Evolutionary conservation across 768 basidiomycete genomes (phyloP).

Genomic region (Pleurotus pulmonarius): DNA sequence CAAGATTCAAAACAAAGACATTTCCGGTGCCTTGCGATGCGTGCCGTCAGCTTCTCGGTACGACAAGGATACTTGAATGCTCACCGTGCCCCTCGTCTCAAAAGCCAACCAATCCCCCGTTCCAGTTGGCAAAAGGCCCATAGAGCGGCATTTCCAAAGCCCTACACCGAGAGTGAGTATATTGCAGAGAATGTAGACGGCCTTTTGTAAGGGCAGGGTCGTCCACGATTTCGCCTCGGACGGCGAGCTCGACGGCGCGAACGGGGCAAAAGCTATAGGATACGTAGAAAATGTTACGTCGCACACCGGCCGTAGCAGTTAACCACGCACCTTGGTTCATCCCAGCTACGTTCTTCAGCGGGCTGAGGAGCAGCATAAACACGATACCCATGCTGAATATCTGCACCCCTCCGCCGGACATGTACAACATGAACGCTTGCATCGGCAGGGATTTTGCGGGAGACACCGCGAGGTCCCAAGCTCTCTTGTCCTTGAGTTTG

Average conservation of each 20-base stretch:
- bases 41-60: neutral
- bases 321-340: slow-evolving; percentile 71
- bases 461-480: slow-evolving; percentile 80
- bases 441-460: slow-evolving; percentile 92
- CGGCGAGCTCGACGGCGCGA: slow-evolving; percentile 56
- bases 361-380: slow-evolving; percentile 84
- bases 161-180: slow-evolving; percentile 77
- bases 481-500: slow-evolving; percentile 69
- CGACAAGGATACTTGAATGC: slow-evolving; percentile 20
- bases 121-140: slow-evolving; percentile 89
- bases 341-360: slow-evolving; percentile 77
- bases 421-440: slow-evolving; percentile 98
- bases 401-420: slow-evolving; percentile 94
- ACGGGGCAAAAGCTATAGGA: slow-evolving; percentile 62
- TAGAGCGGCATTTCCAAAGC: slow-evolving; percentile 88
- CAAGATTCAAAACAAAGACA: slow-evolving; percentile 29
- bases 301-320: neutral
- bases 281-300: neutral
- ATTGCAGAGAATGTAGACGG: slow-evolving; percentile 71
- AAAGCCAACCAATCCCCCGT: slow-evolving; percentile 96
- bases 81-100: slow-evolving; percentile 71
- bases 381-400: slow-evolving; percentile 97
- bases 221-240: slow-evolving; percentile 46
- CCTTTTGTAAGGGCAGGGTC: slow-evolving; percentile 66
- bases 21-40: slow-evolving; percentile 36